Evolutionary conservation across 2,329 filamentous ascomycete species (phyloP).

Genomic region (Talaromyces sp.): DNA sequence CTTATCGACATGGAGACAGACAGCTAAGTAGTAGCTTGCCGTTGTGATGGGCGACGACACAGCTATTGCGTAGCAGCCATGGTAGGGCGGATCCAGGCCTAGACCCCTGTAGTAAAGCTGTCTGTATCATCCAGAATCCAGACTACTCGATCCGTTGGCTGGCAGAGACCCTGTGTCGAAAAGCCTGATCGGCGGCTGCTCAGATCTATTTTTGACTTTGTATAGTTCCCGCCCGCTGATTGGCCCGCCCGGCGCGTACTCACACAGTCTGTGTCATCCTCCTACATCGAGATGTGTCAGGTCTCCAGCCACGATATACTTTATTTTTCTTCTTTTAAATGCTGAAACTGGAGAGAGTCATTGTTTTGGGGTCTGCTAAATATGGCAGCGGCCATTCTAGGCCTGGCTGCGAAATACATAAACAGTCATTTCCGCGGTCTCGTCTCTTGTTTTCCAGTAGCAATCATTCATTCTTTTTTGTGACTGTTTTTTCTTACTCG

Average conservation of each 20-base stretch:
- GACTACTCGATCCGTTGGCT: neutral
- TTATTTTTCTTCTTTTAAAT: neutral
- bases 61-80: neutral
- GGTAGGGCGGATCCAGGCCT: neutral
- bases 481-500: slow-evolving; percentile 1
- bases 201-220: slow-evolving; percentile 8
- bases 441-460: neutral
- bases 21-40: neutral
- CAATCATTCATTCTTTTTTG: slow-evolving; percentile 2
- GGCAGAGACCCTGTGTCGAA: neutral
- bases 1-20: neutral
- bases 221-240: slow-evolving; percentile 9
- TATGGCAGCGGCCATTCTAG: slow-evolving; percentile 4
- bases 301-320: neutral
- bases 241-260: slow-evolving; percentile 11
- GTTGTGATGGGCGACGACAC: neutral
- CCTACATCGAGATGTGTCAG: neutral
- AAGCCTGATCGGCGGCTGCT: neutral
- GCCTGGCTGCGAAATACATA: slow-evolving; percentile 2
- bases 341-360: neutral
- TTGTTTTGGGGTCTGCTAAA: neutral
- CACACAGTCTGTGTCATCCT: slow-evolving; percentile 3
- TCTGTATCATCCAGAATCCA: neutral
- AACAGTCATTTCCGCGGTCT: neutral
- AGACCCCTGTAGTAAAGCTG: neutral